A percentile compares a stretch with the other conserved stretches of the same genome.
Conservation (phyloP, 225 moss, liverwort and hornwort genomes). For the Sphagnum contortum region DNA sequence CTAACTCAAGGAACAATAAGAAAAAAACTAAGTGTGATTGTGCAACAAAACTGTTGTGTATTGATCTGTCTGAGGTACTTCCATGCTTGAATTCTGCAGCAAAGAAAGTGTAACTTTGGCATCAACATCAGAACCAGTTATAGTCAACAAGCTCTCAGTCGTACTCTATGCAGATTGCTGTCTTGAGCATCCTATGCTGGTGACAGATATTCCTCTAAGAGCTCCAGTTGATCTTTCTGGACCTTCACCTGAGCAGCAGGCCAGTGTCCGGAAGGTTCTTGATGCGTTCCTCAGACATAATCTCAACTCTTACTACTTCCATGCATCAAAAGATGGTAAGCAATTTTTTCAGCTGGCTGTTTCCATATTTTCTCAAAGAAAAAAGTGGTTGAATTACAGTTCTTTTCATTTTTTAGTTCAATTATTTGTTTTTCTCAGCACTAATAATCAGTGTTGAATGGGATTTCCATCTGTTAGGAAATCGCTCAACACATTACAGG, state of each 20-base stretch:
- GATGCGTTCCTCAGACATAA: slow-evolving; percentile 61
- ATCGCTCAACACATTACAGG: slow-evolving; percentile 73
- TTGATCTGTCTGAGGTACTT: background rate
- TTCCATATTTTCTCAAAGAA: background rate
- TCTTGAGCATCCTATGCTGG: slow-evolving; percentile 50
- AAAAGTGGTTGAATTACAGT: background rate
- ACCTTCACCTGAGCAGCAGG: slow-evolving; percentile 30
- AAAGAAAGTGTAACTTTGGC: slow-evolving; percentile 56
- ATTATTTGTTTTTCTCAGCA: slow-evolving; percentile 2
- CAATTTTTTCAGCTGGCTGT: background rate
- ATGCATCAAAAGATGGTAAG: slow-evolving; percentile 63
- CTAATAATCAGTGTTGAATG: no score
- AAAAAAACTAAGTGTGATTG: background rate
- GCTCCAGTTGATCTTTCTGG: slow-evolving; percentile 21
- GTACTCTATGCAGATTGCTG: slow-evolving; percentile 67
- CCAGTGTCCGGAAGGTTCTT: slow-evolving; percentile 45
- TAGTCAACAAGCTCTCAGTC: slow-evolving; percentile 59
- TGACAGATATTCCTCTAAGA: slow-evolving; percentile 46
- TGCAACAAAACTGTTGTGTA: background rate
- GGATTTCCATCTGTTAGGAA: slow-evolving; percentile 20
- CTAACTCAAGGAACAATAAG: no score
- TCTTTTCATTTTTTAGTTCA: background rate
- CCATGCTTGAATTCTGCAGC: slow-evolving; percentile 20
- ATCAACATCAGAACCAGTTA: slow-evolving; percentile 21
- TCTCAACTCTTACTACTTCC: slow-evolving; percentile 54